Evolutionary conservation across 1,284 basidiomycete species (phyloP).

Genomic region (Irpex sp.): DNA sequence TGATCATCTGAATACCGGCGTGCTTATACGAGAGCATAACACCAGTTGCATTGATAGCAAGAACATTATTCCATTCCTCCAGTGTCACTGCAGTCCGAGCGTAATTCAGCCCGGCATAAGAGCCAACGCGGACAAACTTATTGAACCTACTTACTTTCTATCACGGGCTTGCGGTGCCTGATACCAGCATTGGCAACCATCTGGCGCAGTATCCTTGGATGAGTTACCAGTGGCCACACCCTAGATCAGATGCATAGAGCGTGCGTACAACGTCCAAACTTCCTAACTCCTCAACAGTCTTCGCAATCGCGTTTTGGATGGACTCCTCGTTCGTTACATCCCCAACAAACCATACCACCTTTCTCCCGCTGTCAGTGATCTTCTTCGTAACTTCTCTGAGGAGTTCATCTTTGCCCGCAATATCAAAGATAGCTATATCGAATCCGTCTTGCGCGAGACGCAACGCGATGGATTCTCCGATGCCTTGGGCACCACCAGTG

Average conservation of each 20-base stretch:
- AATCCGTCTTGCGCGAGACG: constrained; percentile 40
- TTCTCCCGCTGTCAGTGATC: constrained; percentile 28
- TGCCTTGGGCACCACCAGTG: constrained; percentile 37
- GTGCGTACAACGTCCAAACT: constrained; percentile 8
- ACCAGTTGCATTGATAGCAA: constrained; percentile 23
- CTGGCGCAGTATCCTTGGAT: not conserved
- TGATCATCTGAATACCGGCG: constrained; percentile 25
- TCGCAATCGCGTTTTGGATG: constrained; percentile 32
- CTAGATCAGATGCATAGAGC: not conserved
- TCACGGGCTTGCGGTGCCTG: constrained; percentile 15
- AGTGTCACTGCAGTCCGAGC: not conserved
- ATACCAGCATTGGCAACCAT: constrained; percentile 31
- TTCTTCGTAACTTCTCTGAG: constrained; percentile 29
- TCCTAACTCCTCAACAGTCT: constrained; percentile 15
- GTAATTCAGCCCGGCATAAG: too few relatives aligned
- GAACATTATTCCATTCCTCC: constrained; percentile 19
- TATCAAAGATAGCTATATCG: constrained; percentile 35
- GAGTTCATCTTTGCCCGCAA: constrained; percentile 23
- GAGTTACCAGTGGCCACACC: too few relatives aligned
- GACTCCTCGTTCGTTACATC: constrained; percentile 36
- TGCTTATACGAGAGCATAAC: constrained; percentile 26
- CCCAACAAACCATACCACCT: constrained; percentile 23
- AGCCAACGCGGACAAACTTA: not conserved
- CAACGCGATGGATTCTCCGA: constrained; percentile 38
- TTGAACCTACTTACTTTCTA: constrained; percentile 13